Conservation (phyloP, 2,329 filamentous ascomycete species). For the Fonsecaea nubica region DNA sequence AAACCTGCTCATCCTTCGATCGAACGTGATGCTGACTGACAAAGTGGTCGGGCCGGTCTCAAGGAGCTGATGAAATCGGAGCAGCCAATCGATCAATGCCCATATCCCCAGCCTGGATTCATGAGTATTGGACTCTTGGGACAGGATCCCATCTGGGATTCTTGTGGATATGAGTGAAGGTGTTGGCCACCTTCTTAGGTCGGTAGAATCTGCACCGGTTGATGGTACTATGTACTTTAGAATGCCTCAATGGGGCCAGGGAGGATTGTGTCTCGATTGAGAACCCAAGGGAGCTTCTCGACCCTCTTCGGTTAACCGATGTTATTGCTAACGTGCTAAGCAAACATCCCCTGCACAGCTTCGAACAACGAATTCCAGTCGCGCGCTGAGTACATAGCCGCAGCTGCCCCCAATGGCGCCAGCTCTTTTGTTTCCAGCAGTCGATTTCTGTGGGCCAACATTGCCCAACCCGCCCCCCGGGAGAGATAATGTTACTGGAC, state of each 20-base stretch:
- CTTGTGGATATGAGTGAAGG: background rate
- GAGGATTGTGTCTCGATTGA: background rate
- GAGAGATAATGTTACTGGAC: background rate
- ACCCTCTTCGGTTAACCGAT: background rate
- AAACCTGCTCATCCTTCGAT: background rate
- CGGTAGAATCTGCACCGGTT: background rate
- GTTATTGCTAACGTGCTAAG: background rate
- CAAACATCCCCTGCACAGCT: background rate
- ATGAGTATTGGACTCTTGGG: background rate
- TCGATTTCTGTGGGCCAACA: too few relatives aligned
- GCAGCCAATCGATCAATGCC: background rate
- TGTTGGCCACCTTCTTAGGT: background rate
- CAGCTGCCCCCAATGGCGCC: too few relatives aligned
- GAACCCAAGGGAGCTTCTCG: background rate
- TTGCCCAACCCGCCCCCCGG: too few relatives aligned
- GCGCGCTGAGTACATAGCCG: too few relatives aligned
- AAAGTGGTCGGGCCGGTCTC: background rate
- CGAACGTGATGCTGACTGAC: background rate
- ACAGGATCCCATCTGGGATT: background rate
- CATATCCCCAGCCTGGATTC: background rate
- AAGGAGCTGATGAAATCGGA: background rate
- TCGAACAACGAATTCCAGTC: background rate
- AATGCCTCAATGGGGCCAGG: background rate
- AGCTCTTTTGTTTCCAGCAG: too few relatives aligned
- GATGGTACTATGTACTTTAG: background rate